phyloP scores from a whole-genome alignment of 768 basidiomycete species.

The Naganishia kalamii region DNA sequence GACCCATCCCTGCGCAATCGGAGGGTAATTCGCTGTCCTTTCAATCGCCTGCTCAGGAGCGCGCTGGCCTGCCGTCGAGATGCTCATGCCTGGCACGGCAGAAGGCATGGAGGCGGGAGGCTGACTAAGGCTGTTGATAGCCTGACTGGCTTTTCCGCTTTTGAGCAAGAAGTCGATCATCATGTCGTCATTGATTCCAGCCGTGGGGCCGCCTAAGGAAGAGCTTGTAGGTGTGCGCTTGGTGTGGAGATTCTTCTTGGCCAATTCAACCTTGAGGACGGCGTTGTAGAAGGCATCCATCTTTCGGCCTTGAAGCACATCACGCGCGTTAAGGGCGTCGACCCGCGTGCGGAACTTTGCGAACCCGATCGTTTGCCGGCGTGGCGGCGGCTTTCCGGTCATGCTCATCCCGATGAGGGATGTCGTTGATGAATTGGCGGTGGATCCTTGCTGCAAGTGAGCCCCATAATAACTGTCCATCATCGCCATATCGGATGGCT shows the following conservation, averaged over 20 bases:
- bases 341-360: slow-evolving; percentile 85
- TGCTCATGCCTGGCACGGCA: neutral
- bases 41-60: neutral
- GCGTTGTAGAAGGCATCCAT: slow-evolving; percentile 90
- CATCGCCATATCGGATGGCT: neutral
- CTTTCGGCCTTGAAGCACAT: slow-evolving; percentile 76
- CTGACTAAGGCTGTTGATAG: slow-evolving; percentile 7
- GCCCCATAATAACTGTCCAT: slow-evolving; percentile 10
- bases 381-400: slow-evolving; percentile 10
- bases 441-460: slow-evolving; percentile 11
- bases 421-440: slow-evolving; percentile 19
- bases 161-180: slow-evolving; percentile 36
- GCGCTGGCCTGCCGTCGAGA: neutral
- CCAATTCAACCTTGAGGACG: slow-evolving; percentile 96
- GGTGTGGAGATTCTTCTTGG: slow-evolving; percentile 98
- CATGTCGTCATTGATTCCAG: slow-evolving; percentile 51
- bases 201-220: neutral
- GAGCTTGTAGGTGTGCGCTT: slow-evolving; percentile 55
- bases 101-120: slow-evolving; percentile 2
- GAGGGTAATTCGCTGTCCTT: neutral
- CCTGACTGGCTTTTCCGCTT: slow-evolving; percentile 27
- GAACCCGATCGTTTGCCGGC: slow-evolving; percentile 97
- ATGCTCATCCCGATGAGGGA: slow-evolving; percentile 19
- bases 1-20: neutral
- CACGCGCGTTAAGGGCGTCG: slow-evolving; percentile 80